phyloP scores from a whole-genome alignment of 495 filamentous ascomycete genomes.

The Xylaria curta region DNA sequence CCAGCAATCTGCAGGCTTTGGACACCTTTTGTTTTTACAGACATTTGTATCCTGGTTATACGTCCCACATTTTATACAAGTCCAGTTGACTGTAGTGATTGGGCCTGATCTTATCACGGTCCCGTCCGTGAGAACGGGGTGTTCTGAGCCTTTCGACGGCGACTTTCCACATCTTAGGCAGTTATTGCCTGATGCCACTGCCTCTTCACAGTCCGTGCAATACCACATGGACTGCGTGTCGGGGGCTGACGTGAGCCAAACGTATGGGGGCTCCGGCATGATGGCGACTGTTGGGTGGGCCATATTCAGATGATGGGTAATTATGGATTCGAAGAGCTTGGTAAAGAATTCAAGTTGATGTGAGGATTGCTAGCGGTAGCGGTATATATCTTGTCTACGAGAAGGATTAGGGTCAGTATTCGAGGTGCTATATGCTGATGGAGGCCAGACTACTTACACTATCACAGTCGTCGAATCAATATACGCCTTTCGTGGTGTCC shows the following conservation, averaged over 20 bases:
- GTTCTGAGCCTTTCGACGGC: too few relatives aligned
- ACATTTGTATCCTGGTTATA: too few relatives aligned
- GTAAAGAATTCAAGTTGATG: background rate
- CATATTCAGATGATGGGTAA: background rate
- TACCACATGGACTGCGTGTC: background rate
- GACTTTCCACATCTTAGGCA: too few relatives aligned
- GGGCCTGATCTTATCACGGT: too few relatives aligned
- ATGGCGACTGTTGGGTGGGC: background rate
- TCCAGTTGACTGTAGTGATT: too few relatives aligned
- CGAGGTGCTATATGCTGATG: too few relatives aligned
- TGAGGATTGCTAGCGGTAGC: background rate
- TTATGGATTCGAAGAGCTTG: background rate
- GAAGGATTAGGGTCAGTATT: background rate
- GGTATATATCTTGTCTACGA: background rate
- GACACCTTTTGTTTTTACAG: background rate
- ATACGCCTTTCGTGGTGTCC: background rate
- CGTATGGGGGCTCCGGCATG: background rate
- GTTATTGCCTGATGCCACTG: background rate
- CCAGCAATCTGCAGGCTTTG: background rate
- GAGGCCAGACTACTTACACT: background rate
- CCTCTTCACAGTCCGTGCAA: background rate
- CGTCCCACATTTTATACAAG: too few relatives aligned
- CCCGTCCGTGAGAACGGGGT: too few relatives aligned
- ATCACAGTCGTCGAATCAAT: background rate
- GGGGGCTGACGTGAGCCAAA: background rate